Percentiles rank a stretch among this genome's conserved stretches.
Conservation (phyloP, 371 early-diverging fungal genomes). For the Saksenaea vasiformis region DNA sequence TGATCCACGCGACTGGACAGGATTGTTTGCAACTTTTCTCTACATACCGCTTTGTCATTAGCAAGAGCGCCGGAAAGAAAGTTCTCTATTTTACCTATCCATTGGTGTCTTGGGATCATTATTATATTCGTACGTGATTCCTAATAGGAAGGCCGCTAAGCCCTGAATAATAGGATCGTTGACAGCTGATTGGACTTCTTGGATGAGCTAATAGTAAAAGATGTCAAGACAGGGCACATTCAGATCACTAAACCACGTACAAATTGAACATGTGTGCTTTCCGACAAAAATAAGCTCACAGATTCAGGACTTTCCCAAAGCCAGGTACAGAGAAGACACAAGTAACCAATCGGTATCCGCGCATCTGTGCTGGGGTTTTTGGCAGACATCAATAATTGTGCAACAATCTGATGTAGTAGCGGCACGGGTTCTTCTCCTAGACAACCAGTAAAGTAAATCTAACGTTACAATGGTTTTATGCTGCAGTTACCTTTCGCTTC, state of each 20-base stretch:
- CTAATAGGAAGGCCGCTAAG: slow-evolving; percentile 83
- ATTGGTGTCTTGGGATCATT: slow-evolving; percentile 76
- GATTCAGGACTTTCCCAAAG: slow-evolving; percentile 76
- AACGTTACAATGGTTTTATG: neutral
- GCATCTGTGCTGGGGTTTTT: slow-evolving; percentile 57
- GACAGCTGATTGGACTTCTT: slow-evolving; percentile 83
- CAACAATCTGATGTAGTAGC: slow-evolving; percentile 58
- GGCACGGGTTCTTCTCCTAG: slow-evolving; percentile 60
- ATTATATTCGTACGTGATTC: slow-evolving; percentile 86
- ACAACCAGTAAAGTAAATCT: neutral
- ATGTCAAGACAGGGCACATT: neutral
- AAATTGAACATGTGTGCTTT: slow-evolving; percentile 87
- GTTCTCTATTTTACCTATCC: slow-evolving; percentile 43
- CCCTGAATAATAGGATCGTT: slow-evolving; percentile 88
- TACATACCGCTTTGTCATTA: slow-evolving; percentile 9
- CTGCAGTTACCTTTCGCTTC: slow-evolving; percentile 54
- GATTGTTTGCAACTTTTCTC: slow-evolving; percentile 79
- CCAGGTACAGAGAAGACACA: slow-evolving; percentile 80
- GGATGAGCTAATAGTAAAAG: slow-evolving; percentile 64
- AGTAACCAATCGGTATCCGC: slow-evolving; percentile 73
- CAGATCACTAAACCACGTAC: slow-evolving; percentile 47
- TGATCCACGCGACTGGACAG: slow-evolving; percentile 86
- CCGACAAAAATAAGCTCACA: slow-evolving; percentile 82
- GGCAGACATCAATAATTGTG: slow-evolving; percentile 61
- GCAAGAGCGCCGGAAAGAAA: neutral